A percentile compares a stretch with the other conserved stretches of the same genome.
Evolutionary conservation across 345 rosid species (phyloP).

Genomic region (Hibiscus trionum): DNA sequence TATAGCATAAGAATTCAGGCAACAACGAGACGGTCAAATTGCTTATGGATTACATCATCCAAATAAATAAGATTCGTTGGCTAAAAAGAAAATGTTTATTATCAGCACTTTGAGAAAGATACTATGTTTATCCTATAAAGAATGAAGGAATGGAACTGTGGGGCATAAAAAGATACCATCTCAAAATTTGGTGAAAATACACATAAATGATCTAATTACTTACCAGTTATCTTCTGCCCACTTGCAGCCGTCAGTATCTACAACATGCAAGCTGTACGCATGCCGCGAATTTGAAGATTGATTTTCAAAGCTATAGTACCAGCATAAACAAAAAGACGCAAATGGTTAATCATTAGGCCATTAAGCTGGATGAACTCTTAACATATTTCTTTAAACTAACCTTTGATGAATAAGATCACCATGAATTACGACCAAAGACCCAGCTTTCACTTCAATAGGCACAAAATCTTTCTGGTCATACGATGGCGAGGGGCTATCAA

Average conservation of each 20-base stretch:
- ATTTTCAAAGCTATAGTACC: constrained; percentile 62
- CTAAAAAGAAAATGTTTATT: neutral
- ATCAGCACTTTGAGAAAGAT: neutral
- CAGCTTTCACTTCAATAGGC: constrained; percentile 86
- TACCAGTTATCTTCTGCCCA: constrained; percentile 89
- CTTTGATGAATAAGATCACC: constrained; percentile 92
- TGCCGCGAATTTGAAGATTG: constrained; percentile 41
- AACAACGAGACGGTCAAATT: neutral
- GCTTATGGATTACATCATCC: neutral
- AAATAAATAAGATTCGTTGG: neutral
- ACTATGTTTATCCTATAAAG: neutral
- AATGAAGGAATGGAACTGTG: neutral
- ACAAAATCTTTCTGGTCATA: constrained; percentile 80
- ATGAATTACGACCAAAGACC: constrained; percentile 80
- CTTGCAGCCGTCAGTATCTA: constrained; percentile 57
- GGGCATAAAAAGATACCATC: neutral
- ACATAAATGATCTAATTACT: constrained; percentile 13
- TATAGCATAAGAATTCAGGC: neutral
- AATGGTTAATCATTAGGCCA: neutral
- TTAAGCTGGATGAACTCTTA: constrained; percentile 1
- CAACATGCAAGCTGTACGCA: constrained; percentile 90
- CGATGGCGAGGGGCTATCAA: constrained; percentile 65
- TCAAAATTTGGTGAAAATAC: neutral
- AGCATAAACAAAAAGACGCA: neutral
- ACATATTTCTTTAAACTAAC: constrained; percentile 27